phyloP scores from a whole-genome alignment of 768 basidiomycete species.

The Lyophyllum semitale region DNA sequence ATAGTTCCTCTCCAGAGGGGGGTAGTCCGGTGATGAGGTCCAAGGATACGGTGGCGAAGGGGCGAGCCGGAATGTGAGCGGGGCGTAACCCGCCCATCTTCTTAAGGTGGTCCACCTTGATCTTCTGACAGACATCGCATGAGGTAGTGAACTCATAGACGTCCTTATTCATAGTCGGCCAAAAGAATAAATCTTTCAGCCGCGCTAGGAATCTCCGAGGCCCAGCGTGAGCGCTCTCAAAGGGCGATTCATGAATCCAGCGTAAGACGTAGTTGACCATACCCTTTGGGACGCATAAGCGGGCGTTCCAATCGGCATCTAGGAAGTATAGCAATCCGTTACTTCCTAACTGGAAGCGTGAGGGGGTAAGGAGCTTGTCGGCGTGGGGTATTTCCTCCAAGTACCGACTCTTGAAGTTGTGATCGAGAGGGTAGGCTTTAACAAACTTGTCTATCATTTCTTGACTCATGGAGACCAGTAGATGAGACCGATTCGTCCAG shows the following conservation, averaged over 20 bases:
- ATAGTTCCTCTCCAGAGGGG: neutral
- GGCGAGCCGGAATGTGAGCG: too few species aligned
- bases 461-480: neutral
- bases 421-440: neutral
- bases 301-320: conserved; percentile 19
- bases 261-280: conserved; percentile 1
- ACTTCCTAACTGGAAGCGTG: neutral
- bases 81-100: neutral
- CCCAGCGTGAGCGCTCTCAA: conserved; percentile 14
- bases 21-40: too few species aligned
- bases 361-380: neutral
- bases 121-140: neutral
- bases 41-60: neutral
- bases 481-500: neutral
- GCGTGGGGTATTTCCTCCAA: neutral
- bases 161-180: neutral
- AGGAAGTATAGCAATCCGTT: conserved; percentile 11
- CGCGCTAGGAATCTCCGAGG: conserved; percentile 2
- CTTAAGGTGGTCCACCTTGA: neutral
- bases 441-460: neutral
- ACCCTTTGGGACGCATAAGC: conserved; percentile 18
- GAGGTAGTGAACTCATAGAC: neutral
- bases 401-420: neutral
- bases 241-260: conserved; percentile 20
- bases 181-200: conserved; percentile 5